Evolutionary conservation across 495 filamentous ascomycete species (phyloP).

Genomic region (Penicillium alfredii): DNA sequence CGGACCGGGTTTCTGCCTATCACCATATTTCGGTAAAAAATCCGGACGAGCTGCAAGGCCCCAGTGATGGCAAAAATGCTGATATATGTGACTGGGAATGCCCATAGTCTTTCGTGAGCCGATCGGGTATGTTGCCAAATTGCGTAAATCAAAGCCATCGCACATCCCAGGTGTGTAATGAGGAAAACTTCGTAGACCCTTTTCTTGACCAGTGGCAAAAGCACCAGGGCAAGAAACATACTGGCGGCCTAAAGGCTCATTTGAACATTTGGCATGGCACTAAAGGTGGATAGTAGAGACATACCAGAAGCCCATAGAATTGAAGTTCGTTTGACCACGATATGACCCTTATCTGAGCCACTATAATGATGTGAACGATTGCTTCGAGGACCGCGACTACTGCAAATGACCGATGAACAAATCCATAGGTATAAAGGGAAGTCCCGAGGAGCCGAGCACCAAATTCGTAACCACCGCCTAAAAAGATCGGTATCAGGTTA

Average conservation of each 20-base stretch:
- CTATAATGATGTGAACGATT: slow-evolving; percentile 8
- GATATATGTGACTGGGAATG: slow-evolving; percentile 2
- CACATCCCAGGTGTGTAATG: slow-evolving; percentile 14
- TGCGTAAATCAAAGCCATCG: slow-evolving; percentile 6
- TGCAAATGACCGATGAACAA: slow-evolving; percentile 17
- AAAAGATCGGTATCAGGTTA: slow-evolving; percentile 8
- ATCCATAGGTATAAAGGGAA: slow-evolving; percentile 19
- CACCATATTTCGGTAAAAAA: slow-evolving; percentile 12
- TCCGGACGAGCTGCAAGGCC: slow-evolving; percentile 5
- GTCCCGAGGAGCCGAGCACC: slow-evolving; percentile 16
- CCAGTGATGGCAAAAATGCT: slow-evolving; percentile 2
- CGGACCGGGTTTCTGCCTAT: slow-evolving; percentile 6
- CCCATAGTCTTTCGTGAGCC: background rate
- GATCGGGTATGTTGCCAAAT: slow-evolving; percentile 9
- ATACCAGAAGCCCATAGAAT: slow-evolving; percentile 13
- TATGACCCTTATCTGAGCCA: slow-evolving; percentile 1
- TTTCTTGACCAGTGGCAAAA: slow-evolving; percentile 13
- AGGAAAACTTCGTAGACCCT: slow-evolving; percentile 20
- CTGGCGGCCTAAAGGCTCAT: slow-evolving; percentile 5
- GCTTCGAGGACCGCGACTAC: slow-evolving; percentile 15
- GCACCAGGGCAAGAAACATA: slow-evolving; percentile 12
- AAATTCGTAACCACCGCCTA: slow-evolving; percentile 14
- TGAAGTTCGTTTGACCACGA: slow-evolving; percentile 5
- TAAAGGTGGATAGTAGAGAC: no score
- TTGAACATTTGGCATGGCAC: background rate